Evolutionary conservation across 306 rosid species (phyloP).

Genomic region (Malus domestica): DNA sequence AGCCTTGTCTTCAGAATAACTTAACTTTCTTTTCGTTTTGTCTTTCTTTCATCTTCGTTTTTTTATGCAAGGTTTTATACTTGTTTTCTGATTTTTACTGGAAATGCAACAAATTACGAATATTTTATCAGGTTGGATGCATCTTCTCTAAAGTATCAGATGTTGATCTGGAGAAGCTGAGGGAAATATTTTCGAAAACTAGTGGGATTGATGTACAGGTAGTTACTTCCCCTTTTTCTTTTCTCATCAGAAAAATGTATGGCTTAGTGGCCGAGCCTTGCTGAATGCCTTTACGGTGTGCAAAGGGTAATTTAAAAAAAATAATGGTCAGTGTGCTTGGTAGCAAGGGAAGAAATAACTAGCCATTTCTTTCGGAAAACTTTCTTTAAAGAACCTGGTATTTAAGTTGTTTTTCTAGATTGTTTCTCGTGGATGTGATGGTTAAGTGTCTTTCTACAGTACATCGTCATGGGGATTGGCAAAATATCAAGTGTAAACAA

Average conservation of each 20-base stretch:
- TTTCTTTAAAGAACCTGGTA: background rate
- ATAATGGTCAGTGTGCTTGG: background rate
- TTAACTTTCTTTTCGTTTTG: background rate
- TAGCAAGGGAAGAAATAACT: constrained; percentile 4
- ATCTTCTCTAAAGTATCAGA: constrained; percentile 41
- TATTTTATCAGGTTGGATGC: constrained; percentile 65
- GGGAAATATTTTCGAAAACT: constrained; percentile 35
- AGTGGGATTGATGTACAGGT: constrained; percentile 56
- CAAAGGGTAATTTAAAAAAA: background rate
- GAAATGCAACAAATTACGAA: background rate
- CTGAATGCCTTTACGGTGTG: background rate
- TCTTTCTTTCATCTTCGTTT: background rate
- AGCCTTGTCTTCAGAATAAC: background rate
- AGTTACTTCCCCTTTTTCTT: constrained; percentile 11
- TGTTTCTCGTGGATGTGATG: constrained; percentile 23
- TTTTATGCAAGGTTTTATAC: background rate
- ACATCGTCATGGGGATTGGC: constrained; percentile 43
- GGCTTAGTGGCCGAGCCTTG: constrained; percentile 3
- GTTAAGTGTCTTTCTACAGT: constrained; percentile 41
- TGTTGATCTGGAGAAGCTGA: constrained; percentile 41
- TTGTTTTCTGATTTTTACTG: constrained; percentile 6
- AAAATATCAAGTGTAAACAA: constrained; percentile 27
- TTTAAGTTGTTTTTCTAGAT: background rate
- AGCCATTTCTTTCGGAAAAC: constrained; percentile 6
- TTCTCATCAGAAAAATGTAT: background rate